phyloP scores from a whole-genome alignment of 2,329 filamentous ascomycete genomes.

The Fusarium luffae region DNA sequence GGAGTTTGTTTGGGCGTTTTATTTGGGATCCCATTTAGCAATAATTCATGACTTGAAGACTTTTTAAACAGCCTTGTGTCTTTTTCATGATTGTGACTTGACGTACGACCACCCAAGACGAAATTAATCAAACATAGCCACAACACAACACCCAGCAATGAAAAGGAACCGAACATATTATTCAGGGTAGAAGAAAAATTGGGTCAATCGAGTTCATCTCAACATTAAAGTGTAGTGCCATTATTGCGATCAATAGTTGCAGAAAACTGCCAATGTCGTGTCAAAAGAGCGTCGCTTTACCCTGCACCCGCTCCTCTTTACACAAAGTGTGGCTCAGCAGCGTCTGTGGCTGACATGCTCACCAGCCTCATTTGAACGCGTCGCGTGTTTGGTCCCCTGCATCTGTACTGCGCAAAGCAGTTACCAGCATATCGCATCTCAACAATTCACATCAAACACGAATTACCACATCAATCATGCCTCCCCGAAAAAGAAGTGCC shows the following conservation, averaged over 20 bases:
- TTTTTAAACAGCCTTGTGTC: too few relatives aligned
- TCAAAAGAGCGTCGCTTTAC: background rate
- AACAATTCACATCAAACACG: background rate
- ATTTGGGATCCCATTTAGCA: background rate
- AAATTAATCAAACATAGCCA: too few relatives aligned
- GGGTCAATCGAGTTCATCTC: too few relatives aligned
- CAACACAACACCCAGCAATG: too few relatives aligned
- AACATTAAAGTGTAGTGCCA: too few relatives aligned
- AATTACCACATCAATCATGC: background rate
- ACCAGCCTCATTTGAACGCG: conserved; percentile 6
- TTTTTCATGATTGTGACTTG: too few relatives aligned
- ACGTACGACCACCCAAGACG: too few relatives aligned
- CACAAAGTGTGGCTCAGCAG: background rate
- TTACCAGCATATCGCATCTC: background rate
- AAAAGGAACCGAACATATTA: too few relatives aligned
- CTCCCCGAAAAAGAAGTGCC: conserved; percentile 30
- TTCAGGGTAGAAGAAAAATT: too few relatives aligned
- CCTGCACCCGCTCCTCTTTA: rapidly evolving
- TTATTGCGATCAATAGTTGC: too few relatives aligned
- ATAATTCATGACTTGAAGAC: too few relatives aligned
- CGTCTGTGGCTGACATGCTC: rapidly evolving
- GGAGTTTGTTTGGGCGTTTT: rapidly evolving
- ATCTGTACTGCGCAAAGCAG: background rate
- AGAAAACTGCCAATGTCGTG: too few relatives aligned
- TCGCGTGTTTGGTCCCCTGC: background rate